Evolutionary conservation across 2,329 filamentous ascomycete species (phyloP).

Genomic region (Thelonectria olida): DNA sequence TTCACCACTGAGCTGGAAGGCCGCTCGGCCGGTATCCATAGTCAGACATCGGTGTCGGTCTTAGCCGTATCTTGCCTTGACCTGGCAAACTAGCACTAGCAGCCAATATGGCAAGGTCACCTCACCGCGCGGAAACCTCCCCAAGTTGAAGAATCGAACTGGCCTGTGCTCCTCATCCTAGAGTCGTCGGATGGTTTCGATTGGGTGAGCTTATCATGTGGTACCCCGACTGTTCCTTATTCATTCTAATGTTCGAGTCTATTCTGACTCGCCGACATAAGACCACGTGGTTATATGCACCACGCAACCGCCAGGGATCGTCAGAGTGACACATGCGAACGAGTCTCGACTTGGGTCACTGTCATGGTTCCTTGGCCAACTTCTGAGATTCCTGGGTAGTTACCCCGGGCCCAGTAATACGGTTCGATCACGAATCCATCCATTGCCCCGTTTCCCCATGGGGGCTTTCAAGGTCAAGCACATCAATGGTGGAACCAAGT

Average conservation of each 20-base stretch:
- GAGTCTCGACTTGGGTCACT: not conserved
- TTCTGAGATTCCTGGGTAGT: not conserved
- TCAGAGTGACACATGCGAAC: not conserved
- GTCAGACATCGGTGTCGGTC: no score
- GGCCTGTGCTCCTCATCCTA: not conserved
- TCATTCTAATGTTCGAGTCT: not conserved
- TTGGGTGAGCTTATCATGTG: not conserved
- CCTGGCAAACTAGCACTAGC: not conserved
- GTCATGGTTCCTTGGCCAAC: no score
- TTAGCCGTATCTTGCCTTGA: no score
- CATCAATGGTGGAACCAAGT: not conserved
- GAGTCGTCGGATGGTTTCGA: not conserved
- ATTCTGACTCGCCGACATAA: not conserved
- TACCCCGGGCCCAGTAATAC: not conserved
- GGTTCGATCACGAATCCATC: not conserved
- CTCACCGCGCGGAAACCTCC: constrained; percentile 17
- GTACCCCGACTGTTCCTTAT: not conserved
- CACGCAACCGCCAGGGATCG: not conserved
- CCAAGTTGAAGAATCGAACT: not conserved
- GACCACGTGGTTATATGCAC: not conserved
- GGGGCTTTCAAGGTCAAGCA: constrained; percentile 3
- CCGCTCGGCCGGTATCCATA: no score
- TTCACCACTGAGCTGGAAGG: no score
- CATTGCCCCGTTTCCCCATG: constrained; percentile 12
- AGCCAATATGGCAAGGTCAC: constrained; percentile 1